Evolutionary conservation across 2,329 filamentous ascomycete genomes (phyloP).

Genomic region (Clarireedia homoeocarpa): DNA sequence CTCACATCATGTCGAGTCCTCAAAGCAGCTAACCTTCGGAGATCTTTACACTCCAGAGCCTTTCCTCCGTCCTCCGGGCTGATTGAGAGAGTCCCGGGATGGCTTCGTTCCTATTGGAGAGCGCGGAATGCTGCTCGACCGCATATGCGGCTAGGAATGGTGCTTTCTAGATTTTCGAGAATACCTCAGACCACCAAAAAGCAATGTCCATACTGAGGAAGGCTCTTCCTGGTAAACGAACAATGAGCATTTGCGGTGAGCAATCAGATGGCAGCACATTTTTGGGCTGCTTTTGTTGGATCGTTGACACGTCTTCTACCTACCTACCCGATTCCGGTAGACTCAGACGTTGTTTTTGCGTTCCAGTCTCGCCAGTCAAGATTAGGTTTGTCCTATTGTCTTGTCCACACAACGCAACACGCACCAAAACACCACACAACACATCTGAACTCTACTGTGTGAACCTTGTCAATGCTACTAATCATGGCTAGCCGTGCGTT

Average conservation of each 20-base stretch:
- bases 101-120: constrained; percentile 7
- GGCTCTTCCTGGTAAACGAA: neutral
- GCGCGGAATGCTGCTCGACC: neutral
- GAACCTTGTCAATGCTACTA: neutral
- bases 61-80: neutral
- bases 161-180: constrained; percentile 1
- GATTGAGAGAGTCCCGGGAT: neutral
- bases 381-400: neutral
- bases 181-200: constrained; percentile 1
- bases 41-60: neutral
- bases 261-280: constrained; percentile 4
- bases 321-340: neutral
- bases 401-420: neutral
- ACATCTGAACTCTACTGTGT: neutral
- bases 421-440: neutral
- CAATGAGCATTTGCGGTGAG: constrained; percentile 2
- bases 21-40: neutral
- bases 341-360: neutral
- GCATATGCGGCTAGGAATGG: constrained; percentile 4
- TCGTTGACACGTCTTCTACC: neutral
- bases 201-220: constrained; percentile 3
- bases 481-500: neutral
- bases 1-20: neutral
- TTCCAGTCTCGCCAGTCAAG: neutral
- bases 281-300: neutral